Evolutionary conservation across 345 rosid species (phyloP).

Genomic region (Leavenworthia alabamica): DNA sequence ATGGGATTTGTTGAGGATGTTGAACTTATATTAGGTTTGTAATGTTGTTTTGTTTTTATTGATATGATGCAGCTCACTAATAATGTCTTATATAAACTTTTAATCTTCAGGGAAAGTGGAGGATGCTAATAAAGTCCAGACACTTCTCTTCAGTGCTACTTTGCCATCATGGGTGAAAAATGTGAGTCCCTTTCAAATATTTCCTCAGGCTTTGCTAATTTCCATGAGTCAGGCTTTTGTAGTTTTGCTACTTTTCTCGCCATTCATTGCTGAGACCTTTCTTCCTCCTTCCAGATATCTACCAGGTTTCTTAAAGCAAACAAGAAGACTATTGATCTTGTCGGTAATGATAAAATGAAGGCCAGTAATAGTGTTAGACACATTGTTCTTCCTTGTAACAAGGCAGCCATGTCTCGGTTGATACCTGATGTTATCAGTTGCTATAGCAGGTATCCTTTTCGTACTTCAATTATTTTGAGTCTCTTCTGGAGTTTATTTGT

Average conservation of each 20-base stretch:
- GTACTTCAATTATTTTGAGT: neutral
- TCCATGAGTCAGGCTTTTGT: neutral
- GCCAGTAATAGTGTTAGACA: slow-evolving; percentile 90
- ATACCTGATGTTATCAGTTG: slow-evolving; percentile 90
- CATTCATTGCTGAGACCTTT: slow-evolving; percentile 10
- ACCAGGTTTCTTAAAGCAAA: slow-evolving; percentile 61
- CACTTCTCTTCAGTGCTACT: slow-evolving; percentile 98
- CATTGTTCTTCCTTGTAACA: slow-evolving; percentile 70
- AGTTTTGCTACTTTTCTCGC: neutral
- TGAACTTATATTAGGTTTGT: slow-evolving; percentile 79
- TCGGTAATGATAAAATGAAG: slow-evolving; percentile 96
- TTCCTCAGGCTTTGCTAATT: neutral
- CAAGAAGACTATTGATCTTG: slow-evolving; percentile 90
- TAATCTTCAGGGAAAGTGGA: slow-evolving; percentile 64
- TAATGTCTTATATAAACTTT: neutral
- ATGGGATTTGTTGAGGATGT: slow-evolving; percentile 99
- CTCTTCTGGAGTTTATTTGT: neutral
- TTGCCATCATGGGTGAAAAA: slow-evolving; percentile 81
- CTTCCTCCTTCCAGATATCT: slow-evolving; percentile 46
- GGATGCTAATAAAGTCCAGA: slow-evolving; percentile 82
- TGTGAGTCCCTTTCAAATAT: slow-evolving; percentile 37
- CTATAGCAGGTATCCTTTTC: slow-evolving; percentile 71
- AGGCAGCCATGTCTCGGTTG: slow-evolving; percentile 62
- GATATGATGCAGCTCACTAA: neutral
- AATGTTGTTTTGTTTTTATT: neutral